Conservation (phyloP, 2,329 filamentous ascomycete genomes). For the Aspergillus cejpii region DNA sequence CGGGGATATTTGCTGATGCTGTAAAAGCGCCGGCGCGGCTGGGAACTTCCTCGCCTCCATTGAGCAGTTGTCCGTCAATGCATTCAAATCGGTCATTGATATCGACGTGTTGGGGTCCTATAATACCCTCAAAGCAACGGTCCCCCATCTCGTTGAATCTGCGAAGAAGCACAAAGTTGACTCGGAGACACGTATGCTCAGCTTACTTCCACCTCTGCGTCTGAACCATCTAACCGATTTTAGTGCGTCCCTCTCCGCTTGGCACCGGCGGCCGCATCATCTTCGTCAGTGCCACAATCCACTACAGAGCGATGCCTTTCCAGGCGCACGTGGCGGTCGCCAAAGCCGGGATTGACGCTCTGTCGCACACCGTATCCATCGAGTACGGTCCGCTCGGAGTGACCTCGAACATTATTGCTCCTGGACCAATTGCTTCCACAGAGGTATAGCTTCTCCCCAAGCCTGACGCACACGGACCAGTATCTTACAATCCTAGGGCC, state of each 20-base stretch:
- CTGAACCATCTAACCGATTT: neutral
- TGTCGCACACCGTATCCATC: slow-evolving; percentile 71
- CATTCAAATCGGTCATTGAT: slow-evolving; percentile 91
- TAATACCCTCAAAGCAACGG: slow-evolving; percentile 87
- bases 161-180: slow-evolving; percentile 57
- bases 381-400: slow-evolving; percentile 86
- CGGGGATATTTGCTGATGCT: slow-evolving; percentile 10
- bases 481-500: slow-evolving; percentile 43
- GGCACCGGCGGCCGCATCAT: slow-evolving; percentile 75
- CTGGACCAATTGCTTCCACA: slow-evolving; percentile 77
- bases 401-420: slow-evolving; percentile 81
- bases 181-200: slow-evolving; percentile 46
- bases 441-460: slow-evolving; percentile 44
- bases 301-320: slow-evolving; percentile 78
- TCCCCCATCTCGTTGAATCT: slow-evolving; percentile 74
- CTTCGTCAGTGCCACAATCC: slow-evolving; percentile 83
- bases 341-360: slow-evolving; percentile 82
- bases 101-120: slow-evolving; percentile 92
- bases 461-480: neutral
- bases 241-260: slow-evolving; percentile 35
- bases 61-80: slow-evolving; percentile 72
- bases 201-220: neutral
- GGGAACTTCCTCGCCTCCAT: slow-evolving; percentile 93
- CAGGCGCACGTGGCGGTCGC: slow-evolving; percentile 88
- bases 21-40: slow-evolving; percentile 72